Percentiles rank a stretch among this genome's conserved stretches.
These are phyloP conservation scores for Echinochloa phyllopogon DNA, from an alignment of 176 grass and related monocot species.

Conservation along the genomic window DNA sequence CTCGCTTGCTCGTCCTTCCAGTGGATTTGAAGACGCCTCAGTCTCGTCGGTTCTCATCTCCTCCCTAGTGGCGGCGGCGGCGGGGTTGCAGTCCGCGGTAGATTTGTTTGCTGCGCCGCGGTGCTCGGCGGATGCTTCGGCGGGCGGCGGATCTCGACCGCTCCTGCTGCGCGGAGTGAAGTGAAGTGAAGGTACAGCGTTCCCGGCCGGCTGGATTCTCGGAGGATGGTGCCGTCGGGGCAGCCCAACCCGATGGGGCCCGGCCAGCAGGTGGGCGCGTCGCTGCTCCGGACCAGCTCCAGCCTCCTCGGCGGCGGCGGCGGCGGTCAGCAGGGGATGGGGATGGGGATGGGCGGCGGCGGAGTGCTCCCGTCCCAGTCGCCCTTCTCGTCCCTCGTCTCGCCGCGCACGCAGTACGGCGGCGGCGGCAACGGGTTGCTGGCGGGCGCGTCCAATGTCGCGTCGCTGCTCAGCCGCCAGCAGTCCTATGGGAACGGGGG, in stretches of 20 bases:
- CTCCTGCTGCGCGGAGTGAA: neutral
- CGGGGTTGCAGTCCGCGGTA: neutral
- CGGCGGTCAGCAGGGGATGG: slow-evolving; percentile 43
- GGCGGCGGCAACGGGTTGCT: slow-evolving; percentile 54
- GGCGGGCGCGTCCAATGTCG: slow-evolving; percentile 67
- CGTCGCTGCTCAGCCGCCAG: slow-evolving; percentile 58
- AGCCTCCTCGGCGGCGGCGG: slow-evolving; percentile 57
- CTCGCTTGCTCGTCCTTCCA: neutral
- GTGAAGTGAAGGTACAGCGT: slow-evolving; percentile 10
- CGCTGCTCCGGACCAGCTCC: slow-evolving; percentile 68
- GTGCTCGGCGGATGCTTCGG: neutral
- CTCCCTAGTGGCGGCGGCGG: neutral
- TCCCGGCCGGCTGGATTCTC: neutral
- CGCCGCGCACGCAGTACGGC: slow-evolving; percentile 60
- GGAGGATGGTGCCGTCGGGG: slow-evolving; percentile 75
- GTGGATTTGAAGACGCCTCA: neutral
- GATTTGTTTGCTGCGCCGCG: neutral
- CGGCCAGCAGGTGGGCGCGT: slow-evolving; percentile 55
- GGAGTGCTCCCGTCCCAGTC: slow-evolving; percentile 53
- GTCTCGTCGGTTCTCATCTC: neutral
- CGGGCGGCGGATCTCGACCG: slow-evolving; percentile 21
- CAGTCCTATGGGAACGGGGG: slow-evolving; percentile 51
- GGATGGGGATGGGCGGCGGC: slow-evolving; percentile 45
- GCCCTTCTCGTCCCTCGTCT: slow-evolving; percentile 69
- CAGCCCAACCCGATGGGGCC: slow-evolving; percentile 68